phyloP scores from a whole-genome alignment of 2,329 filamentous ascomycete species.

The Xylaria sp. region DNA sequence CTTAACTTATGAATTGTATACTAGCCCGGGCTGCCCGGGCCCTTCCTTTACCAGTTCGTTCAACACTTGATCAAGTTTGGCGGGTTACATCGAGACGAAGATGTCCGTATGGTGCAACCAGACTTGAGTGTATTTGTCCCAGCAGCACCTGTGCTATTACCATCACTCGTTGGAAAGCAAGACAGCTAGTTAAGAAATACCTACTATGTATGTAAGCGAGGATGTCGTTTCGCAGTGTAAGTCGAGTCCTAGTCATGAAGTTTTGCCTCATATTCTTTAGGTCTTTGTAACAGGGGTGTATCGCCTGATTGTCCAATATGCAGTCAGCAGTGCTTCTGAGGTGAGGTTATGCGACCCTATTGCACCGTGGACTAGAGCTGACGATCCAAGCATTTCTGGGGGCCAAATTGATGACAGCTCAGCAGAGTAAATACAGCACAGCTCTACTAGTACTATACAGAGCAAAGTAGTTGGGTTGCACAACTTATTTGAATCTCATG shows the following conservation, averaged over 20 bases:
- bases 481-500: conserved; percentile 3
- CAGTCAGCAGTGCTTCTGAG: not conserved
- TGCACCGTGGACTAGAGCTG: not conserved
- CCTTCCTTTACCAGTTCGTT: not conserved
- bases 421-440: not conserved
- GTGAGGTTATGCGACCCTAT: not conserved
- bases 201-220: not conserved
- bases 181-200: not conserved
- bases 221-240: not conserved
- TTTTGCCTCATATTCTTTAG: not conserved
- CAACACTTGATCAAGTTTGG: not conserved
- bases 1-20: not conserved
- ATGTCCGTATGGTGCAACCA: not conserved
- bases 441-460: not conserved
- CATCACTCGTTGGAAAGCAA: not conserved
- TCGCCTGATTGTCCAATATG: not conserved
- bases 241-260: not conserved
- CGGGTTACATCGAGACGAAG: not conserved
- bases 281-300: not conserved
- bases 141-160: not conserved
- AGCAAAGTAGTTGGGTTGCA: not conserved
- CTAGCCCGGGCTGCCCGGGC: not conserved
- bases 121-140: not conserved
- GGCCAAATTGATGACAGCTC: not conserved
- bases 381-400: not conserved